Conservation (phyloP, 495 filamentous ascomycete species). For the Paragyromitra xinjiangensis region DNA sequence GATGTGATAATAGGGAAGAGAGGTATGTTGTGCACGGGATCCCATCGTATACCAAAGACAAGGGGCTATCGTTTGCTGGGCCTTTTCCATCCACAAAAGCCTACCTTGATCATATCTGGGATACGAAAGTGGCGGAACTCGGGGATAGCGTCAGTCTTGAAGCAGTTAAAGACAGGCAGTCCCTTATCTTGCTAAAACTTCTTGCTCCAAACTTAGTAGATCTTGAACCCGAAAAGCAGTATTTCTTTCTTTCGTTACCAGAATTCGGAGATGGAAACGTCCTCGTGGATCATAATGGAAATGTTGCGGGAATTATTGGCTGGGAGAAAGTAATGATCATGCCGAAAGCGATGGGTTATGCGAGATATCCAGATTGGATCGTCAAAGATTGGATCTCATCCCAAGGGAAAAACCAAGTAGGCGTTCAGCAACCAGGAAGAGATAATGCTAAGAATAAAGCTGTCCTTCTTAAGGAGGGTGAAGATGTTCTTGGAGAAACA, state of each 20-base stretch:
- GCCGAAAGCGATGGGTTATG: slow-evolving; percentile 41
- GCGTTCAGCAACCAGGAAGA: background rate
- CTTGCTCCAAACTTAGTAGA: slow-evolving; percentile 25
- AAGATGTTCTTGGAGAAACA: background rate
- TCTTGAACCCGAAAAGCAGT: background rate
- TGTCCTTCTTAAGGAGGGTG: slow-evolving; percentile 13
- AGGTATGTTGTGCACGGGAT: slow-evolving; percentile 27
- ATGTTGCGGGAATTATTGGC: slow-evolving; percentile 33
- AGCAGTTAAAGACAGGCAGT: slow-evolving; percentile 17
- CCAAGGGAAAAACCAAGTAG: background rate
- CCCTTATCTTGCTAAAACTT: slow-evolving; percentile 33
- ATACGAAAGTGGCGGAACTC: slow-evolving; percentile 1
- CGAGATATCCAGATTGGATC: slow-evolving; percentile 45
- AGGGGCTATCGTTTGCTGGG: slow-evolving; percentile 1
- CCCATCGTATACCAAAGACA: slow-evolving; percentile 1
- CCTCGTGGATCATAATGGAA: slow-evolving; percentile 33
- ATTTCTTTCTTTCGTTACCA: slow-evolving; percentile 39
- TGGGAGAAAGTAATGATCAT: slow-evolving; percentile 38
- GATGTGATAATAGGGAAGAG: slow-evolving; percentile 16
- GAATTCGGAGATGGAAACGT: slow-evolving; percentile 33
- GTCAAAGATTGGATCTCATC: slow-evolving; percentile 35
- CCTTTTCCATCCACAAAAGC: slow-evolving; percentile 21
- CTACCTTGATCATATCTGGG: slow-evolving; percentile 36
- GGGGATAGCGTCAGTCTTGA: background rate
- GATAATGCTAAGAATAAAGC: background rate